Percentiles rank a stretch among this genome's conserved stretches.
These are phyloP conservation scores for Funneliformis caledonium DNA, from an alignment of 371 early-diverging fungal genomes.

Conservation along the genomic window DNA sequence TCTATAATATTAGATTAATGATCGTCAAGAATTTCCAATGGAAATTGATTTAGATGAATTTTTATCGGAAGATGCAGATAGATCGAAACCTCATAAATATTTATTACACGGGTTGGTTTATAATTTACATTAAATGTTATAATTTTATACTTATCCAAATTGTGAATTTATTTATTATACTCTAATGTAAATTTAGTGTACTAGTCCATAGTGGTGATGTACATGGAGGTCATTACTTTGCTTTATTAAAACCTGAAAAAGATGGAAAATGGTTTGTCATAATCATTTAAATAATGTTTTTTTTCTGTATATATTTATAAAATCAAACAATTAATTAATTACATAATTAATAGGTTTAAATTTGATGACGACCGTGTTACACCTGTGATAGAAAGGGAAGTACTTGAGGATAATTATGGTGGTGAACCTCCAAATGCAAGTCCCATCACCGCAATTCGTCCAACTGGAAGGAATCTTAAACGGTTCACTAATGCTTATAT, in stretches of 20 bases:
- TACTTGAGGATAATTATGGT: conserved; percentile 96
- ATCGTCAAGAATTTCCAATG: conserved; percentile 96
- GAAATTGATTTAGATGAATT: conserved; percentile 91
- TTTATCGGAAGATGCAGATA: conserved; percentile 70
- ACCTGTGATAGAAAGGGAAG: conserved; percentile 85
- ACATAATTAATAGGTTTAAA: conserved; percentile 59
- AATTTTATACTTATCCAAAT: conserved; percentile 7
- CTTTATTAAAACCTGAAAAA: conserved; percentile 80
- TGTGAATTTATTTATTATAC: neutral
- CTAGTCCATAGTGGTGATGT: conserved; percentile 97
- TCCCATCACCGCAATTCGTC: conserved; percentile 40
- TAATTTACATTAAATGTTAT: neutral
- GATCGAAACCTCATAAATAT: conserved; percentile 75
- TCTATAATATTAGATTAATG: conserved; percentile 80
- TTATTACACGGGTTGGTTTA: conserved; percentile 76
- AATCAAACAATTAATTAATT: neutral
- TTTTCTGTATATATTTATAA: neutral
- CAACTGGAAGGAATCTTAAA: conserved; percentile 53
- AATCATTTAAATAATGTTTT: conserved; percentile 37
- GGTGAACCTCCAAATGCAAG: conserved; percentile 61
- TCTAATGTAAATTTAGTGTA: conserved; percentile 61
- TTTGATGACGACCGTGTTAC: conserved; percentile 98
- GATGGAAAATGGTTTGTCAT: conserved; percentile 76
- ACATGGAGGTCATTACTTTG: conserved; percentile 98
- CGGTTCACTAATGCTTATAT: conserved; percentile 96